A percentile compares a stretch with the other conserved stretches of the same genome.
These are phyloP conservation scores for Geranomyces michiganensis DNA, from an alignment of 192 early-diverging fungal species.

Conservation along the genomic window DNA sequence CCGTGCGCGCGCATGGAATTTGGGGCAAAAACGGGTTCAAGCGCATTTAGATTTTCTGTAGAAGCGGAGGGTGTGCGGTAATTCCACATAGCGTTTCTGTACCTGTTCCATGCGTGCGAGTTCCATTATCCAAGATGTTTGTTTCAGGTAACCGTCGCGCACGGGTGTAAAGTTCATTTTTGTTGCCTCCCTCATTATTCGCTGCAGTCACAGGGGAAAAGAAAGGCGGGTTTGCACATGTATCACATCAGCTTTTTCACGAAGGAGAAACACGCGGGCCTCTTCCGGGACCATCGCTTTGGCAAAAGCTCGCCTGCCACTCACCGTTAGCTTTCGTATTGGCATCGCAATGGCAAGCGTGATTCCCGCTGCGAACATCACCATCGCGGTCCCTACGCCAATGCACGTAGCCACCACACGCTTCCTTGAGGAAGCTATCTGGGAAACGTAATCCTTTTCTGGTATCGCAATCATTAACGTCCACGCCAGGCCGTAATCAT, in stretches of 20 bases:
- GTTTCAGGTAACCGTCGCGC: conserved; percentile 8
- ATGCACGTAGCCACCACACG: not conserved
- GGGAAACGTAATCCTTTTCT: not conserved
- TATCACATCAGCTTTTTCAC: too few species aligned
- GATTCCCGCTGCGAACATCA: not conserved
- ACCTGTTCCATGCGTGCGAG: conserved; percentile 2
- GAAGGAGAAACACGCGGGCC: too few species aligned
- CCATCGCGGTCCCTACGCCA: not conserved
- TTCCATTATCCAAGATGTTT: not conserved
- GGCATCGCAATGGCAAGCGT: not conserved
- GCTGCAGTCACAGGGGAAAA: not conserved
- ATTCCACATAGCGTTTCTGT: too few species aligned
- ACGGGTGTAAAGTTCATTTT: not conserved
- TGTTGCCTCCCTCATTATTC: conserved; percentile 5
- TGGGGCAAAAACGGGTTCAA: not conserved
- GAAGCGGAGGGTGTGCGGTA: too few species aligned
- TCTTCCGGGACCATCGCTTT: too few species aligned
- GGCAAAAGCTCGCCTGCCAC: too few species aligned
- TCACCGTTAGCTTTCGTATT: not conserved
- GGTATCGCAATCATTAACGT: conserved; percentile 2
- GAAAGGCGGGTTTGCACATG: too few species aligned
- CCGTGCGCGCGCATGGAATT: too few species aligned
- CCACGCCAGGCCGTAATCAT: not conserved
- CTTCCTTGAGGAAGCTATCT: not conserved
- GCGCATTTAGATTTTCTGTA: too few species aligned